Base-by-base conservation (phyloP, 257 asterid species). In the Solanum clarkiae region DNA sequence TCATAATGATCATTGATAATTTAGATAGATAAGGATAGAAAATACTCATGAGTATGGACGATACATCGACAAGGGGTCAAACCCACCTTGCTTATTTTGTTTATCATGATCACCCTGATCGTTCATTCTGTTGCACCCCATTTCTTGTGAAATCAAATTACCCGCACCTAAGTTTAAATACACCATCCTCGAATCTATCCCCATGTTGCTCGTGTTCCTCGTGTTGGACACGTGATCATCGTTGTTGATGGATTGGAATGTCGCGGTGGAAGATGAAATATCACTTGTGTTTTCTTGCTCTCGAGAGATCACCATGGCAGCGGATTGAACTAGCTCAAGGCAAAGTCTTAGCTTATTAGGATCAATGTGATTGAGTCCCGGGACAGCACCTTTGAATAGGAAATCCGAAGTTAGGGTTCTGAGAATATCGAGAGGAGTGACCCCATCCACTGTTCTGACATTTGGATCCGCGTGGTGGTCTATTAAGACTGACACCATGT, bases 401-500 rank as follows among this genome's bases (percentile, higher is more conserved):
- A 96, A 96, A 86, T 96, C 98, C 3, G 99, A 96, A 5, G 99
- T 96, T 89, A 96, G 97, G 96, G 98, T 93, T 91, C 98, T 86
- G 9, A 96, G 93, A 1, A 94, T 92, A 16, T 96, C 99, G 36
- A 94, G 82, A 4, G 99, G 98, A 10, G 99, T 94, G 24, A 94
- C 80, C 11, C 98, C 98, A 22, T 94, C 98, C 0, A 93, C 90
- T 3, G 96, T 94, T 8, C 96, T 86, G 3, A 93, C 98, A 44
- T 93, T 93, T 1, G 99, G 99, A 29, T 96, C 98, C 0, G 99
- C 98, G 65, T 96, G 99, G 89, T 96, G 99, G 89, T 96, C 99
- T 10, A 96, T 92, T 14, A 96, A 89, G 22, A 96, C 99, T 4
- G 99, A 96, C 59, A 96, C 99, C 99, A 95, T 95, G 86, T 95